A percentile compares a stretch with the other conserved stretches of the same genome.
These are phyloP conservation scores for Aspergillus panamensis DNA, from an alignment of 495 filamentous ascomycete species.

Conservation along the genomic window DNA sequence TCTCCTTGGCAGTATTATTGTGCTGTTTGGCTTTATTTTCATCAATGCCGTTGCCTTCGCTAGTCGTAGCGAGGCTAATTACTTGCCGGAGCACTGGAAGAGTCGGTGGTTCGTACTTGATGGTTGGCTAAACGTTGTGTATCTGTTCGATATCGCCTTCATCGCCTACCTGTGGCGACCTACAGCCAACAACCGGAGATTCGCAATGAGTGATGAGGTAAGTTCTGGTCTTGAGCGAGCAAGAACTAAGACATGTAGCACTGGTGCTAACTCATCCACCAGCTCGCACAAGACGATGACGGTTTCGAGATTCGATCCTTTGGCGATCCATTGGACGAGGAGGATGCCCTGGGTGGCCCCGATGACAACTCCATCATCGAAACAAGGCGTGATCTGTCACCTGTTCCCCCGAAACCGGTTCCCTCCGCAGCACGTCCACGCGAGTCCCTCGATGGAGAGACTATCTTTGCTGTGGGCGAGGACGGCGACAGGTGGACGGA, in stretches of 20 bases:
- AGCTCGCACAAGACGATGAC: slow-evolving; percentile 97
- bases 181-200: slow-evolving; percentile 92
- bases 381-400: slow-evolving; percentile 43
- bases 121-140: slow-evolving; percentile 96
- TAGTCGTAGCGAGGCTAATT: slow-evolving; percentile 74
- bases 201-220: slow-evolving; percentile 98
- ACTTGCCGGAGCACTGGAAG: slow-evolving; percentile 94
- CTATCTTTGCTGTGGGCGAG: slow-evolving; percentile 90
- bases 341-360: slow-evolving; percentile 45
- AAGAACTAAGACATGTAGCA: neutral
- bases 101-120: slow-evolving; percentile 96
- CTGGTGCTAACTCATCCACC: slow-evolving; percentile 27
- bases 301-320: slow-evolving; percentile 96
- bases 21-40: slow-evolving; percentile 96
- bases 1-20: slow-evolving; percentile 83
- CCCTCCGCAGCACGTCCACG: slow-evolving; percentile 45
- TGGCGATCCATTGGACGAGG: slow-evolving; percentile 75
- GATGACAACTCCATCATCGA: slow-evolving; percentile 33
- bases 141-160: slow-evolving; percentile 85
- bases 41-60: slow-evolving; percentile 94
- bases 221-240: slow-evolving; percentile 9
- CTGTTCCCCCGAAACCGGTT: slow-evolving; percentile 51
- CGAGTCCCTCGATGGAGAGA: slow-evolving; percentile 84
- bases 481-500: slow-evolving; percentile 71
- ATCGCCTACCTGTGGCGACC: slow-evolving; percentile 97